Base-by-base conservation (phyloP, 1,284 basidiomycete genomes). In the Boletus smithii region DNA sequence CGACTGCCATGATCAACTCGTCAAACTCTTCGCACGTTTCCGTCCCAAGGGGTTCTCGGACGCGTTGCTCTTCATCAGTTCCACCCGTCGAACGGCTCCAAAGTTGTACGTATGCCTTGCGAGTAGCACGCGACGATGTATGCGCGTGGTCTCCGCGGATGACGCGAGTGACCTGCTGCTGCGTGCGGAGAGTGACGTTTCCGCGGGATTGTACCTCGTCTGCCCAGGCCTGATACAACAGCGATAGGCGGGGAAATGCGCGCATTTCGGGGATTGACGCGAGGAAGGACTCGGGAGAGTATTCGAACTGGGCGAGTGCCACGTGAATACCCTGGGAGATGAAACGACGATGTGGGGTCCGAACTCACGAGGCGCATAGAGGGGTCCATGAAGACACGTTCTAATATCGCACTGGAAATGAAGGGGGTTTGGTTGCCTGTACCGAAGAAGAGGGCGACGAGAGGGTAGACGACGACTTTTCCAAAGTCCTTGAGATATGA, bases 401-500 rank as follows among this genome's bases (percentile, higher is more conserved):
- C 49, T 32, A 38, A 31, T 26, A 38, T 51, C 11, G 36, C 44
- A 7, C 43, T 35, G 27, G 42, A 44, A 36, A 46, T 37, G 17
- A 52, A 55, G 8, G 37, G 38, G 3, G 44, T 42, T 33, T 53
- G 45, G 20, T 44, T 49, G 3, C 46, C 41, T 23, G 54, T 50
- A 20, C 49, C 46, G 5, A 49, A 49, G 42, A 54, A 42, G n/a
- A 35, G 50, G 33, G 40, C 40, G n/a, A 53, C 36, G 14, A 46
- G 42, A 75, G 23, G 23, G 23, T 24, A 1, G 5, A 24, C 8
- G 23, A 24, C 23, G 23, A n/a, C n/a, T n/a, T n/a, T n/a, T n/a
- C n/a, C 20, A 20, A 20, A 20, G 20, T 20, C 20, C 20, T 20
- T 26, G 6, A 24, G 23, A 24, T 24, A 24, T 8, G 23, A 2